Base-by-base conservation (phyloP, 1,284 basidiomycete genomes). In the Lentinula novae-zelandiae region DNA sequence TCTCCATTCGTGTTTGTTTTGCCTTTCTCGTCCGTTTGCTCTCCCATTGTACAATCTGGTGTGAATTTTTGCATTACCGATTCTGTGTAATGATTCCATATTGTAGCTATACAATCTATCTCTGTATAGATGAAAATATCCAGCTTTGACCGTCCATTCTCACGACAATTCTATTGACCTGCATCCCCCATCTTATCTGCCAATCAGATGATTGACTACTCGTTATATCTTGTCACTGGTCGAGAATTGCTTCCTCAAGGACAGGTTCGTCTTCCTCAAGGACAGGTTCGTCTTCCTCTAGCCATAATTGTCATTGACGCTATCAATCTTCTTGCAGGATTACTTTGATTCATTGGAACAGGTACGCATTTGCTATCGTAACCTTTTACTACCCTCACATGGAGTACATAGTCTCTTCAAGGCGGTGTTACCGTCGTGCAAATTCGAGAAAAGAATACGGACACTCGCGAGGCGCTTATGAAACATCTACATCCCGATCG, bases 361-460 rank as follows among this genome's bases (percentile, higher is more conserved):
- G 75, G 92, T 92, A 38, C 66, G 59, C 20, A 52, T 22, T 12
- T 4, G 3, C 27, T 4, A 27, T 38, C 59, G 36, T 34, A 5
- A 13, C 34, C 34, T 27, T 40, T 60, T 13, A 27, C n/a, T 44
- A 22, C 5, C n/a, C 65, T 64, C 17, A 61, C n/a, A 31, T 38
- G 27, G 57, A 63, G 62, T 56, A 57, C 27, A 15, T 65, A 93
- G 86, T 84, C 94, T 1, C 76, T 96, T 7, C 76, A 86, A 69
- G 94, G 95, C 27, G 92, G 95, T 12, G 95, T 97, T 0, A 95
- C 93, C 0, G 70, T 96, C 39, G 93, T 97, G 0, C 96, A 98
- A 73, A 81, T 96, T 12, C 81, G 95, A 51, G 95, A 96, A 75
- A 97, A 97, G 73, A 75, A 82, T 7, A 73, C 82, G 0, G 92